Base-by-base conservation (phyloP, 306 rosid species). In the Purshia tridentata region DNA sequence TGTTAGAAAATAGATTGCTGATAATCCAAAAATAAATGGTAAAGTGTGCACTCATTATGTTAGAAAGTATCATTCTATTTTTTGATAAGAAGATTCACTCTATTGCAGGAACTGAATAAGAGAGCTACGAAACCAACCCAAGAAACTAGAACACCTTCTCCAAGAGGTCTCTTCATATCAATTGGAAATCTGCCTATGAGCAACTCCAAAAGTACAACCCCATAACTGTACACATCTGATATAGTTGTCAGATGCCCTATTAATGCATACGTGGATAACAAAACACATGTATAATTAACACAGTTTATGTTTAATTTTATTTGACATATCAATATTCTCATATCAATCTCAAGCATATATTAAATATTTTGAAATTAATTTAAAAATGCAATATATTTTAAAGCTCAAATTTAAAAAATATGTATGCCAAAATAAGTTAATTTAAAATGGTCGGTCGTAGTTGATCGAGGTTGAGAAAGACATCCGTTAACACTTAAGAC, bases 181-280 rank as follows among this genome's bases (percentile, higher is more conserved):
- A 94, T 91, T 4, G 98, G 95, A 69, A 94, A 93, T 75, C 96
- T 86, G 51, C 97, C 97, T 0, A 96, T 94, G 45, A 94, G 96
- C 80, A 94, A 82, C 88, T 94, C 97, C 78, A 94, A 77, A 77
- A 94, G 96, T 56, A 94, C 97, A 51, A 94, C 91, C 57, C 98
- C 98, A 8, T 85, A 94, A 75, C 97, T 89, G 72, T 94, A 94
- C 7, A 94, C 97, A 72, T 94, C 98, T 14, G 98, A 94, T 81
- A 91, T 91, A 59, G 96, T 89, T 54, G 98, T 94, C 77, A 94
- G 88, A 86, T 91, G 98, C 47, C 96, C 98, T 3, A 97, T 94
- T 60, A 94, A 82, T 50, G 98, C 98, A 85, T 94, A 91, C 83
- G 97, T 94, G 88, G 78, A 89, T 35, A 52, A 58, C 14, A 61